Evolutionary conservation across 1,284 basidiomycete species (phyloP).

Genomic region (Malassezia japonica): DNA sequence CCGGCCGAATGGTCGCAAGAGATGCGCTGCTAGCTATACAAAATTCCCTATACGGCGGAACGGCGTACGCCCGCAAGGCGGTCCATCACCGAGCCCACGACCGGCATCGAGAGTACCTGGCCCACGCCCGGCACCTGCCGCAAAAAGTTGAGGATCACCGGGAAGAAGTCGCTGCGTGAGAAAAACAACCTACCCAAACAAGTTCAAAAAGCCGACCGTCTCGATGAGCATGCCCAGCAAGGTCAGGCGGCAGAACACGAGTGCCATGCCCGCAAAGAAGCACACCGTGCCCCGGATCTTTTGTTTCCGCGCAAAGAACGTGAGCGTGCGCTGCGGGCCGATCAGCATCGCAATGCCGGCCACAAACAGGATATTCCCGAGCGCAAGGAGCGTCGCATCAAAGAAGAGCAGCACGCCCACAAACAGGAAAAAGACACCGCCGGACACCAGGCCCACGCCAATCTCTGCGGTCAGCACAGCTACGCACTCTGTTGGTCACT

Average conservation of each 20-base stretch:
- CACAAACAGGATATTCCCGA: constrained; percentile 62
- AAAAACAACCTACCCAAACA: constrained; percentile 72
- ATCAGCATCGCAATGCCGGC: constrained; percentile 46
- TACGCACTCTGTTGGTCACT: constrained; percentile 47
- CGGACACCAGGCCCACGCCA: constrained; percentile 84
- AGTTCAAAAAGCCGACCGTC: constrained; percentile 71
- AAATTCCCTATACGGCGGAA: constrained; percentile 48
- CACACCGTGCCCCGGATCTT: constrained; percentile 73
- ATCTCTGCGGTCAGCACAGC: constrained; percentile 32
- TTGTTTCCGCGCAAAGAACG: constrained; percentile 92
- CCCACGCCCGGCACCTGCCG: constrained; percentile 89
- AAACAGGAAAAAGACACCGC: constrained; percentile 89
- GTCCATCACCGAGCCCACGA: constrained; percentile 49
- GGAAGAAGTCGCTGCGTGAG: constrained; percentile 86
- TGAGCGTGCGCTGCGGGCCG: constrained; percentile 69
- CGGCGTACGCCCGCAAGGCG: constrained; percentile 50
- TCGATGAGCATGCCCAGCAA: constrained; percentile 87
- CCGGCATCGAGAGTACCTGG: constrained; percentile 69
- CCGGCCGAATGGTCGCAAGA: not conserved
- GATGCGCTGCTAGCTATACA: not conserved
- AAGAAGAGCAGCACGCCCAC: constrained; percentile 93
- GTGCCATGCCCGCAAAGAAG: constrained; percentile 46
- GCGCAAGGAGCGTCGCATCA: constrained; percentile 87
- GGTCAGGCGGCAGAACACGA: constrained; percentile 80
- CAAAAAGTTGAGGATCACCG: constrained; percentile 89